Conservation (phyloP, 2,329 filamentous ascomycete genomes). For the Ascochyta lentis region DNA sequence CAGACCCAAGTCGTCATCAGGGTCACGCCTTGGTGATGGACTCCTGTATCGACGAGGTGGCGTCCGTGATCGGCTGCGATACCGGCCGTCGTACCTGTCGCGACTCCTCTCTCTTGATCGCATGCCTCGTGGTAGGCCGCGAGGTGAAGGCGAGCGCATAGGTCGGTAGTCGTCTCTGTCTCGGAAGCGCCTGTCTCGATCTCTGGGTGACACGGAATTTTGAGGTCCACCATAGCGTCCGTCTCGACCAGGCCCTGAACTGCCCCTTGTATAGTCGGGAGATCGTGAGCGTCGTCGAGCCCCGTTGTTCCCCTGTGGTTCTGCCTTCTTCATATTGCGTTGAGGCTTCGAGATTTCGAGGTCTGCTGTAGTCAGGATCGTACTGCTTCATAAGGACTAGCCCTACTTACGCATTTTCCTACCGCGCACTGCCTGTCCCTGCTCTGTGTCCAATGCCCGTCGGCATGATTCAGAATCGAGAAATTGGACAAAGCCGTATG, state of each 20-base stretch:
- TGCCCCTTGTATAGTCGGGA: conserved; percentile 63
- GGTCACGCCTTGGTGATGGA: conserved; percentile 69
- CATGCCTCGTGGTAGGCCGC: conserved; percentile 43
- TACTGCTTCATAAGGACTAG: neutral
- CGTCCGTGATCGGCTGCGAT: conserved; percentile 70
- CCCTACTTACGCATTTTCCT: conserved; percentile 85
- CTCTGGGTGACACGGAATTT: conserved; percentile 48
- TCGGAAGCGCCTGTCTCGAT: conserved; percentile 63
- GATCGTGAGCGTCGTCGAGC: conserved; percentile 65
- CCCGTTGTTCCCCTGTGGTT: conserved; percentile 40
- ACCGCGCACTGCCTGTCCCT: conserved; percentile 83
- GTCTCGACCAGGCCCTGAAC: conserved; percentile 49
- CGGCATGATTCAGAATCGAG: conserved; percentile 76
- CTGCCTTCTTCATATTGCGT: conserved; percentile 72
- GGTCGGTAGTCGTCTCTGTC: conserved; percentile 64
- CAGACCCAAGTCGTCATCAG: conserved; percentile 69
- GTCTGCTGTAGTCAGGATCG: conserved; percentile 61
- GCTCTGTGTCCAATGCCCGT: conserved; percentile 76
- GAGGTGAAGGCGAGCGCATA: conserved; percentile 55
- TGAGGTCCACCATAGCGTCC: conserved; percentile 48
- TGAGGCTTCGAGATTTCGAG: conserved; percentile 90
- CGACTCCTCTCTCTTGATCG: conserved; percentile 48
- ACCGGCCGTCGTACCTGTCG: conserved; percentile 60
- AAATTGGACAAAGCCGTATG: conserved; percentile 97
- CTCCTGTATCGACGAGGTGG: conserved; percentile 69